These are phyloP conservation scores for Cytospora leucostoma DNA, from an alignment of 2,329 filamentous ascomycete species.

Conservation along the genomic window DNA sequence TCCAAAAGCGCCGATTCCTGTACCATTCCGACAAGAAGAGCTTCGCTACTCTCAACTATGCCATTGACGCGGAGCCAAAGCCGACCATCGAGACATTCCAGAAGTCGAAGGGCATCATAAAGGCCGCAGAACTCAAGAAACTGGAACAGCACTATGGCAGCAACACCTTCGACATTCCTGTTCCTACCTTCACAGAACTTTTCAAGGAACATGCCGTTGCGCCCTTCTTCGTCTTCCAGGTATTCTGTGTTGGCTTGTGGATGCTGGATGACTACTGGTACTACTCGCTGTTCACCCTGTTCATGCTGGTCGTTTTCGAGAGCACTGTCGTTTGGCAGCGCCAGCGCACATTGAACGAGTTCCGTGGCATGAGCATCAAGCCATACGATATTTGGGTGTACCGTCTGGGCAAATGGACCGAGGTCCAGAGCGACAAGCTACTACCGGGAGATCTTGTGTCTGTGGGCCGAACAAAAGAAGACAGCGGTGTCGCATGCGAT, in stretches of 20 bases:
- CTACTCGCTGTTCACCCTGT: constrained; percentile 96
- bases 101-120: constrained; percentile 71
- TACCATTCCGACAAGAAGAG: constrained; percentile 70
- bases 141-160: constrained; percentile 91
- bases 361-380: constrained; percentile 99
- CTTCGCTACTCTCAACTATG: constrained; percentile 83
- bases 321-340: constrained; percentile 99
- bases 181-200: constrained; percentile 91
- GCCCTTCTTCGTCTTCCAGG: constrained; percentile 98
- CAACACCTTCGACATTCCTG: constrained; percentile 97
- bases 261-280: constrained; percentile 99
- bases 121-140: constrained; percentile 72
- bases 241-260: constrained; percentile 98
- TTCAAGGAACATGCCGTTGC: constrained; percentile 99
- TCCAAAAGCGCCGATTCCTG: constrained; percentile 96
- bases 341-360: constrained; percentile 92
- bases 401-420: constrained; percentile 82
- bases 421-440: constrained; percentile 87
- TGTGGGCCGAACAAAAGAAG: constrained; percentile 91
- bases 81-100: constrained; percentile 79
- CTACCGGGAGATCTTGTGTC: constrained; percentile 93
- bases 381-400: constrained; percentile 94
- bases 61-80: constrained; percentile 83
- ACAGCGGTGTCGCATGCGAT: constrained; percentile 94
- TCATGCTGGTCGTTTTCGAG: constrained; percentile 97